A percentile compares a stretch with the other conserved stretches of the same genome.
These are phyloP conservation scores for Persicaria maculosa DNA, from an alignment of 148 eudicot genomes.

Conservation along the genomic window DNA sequence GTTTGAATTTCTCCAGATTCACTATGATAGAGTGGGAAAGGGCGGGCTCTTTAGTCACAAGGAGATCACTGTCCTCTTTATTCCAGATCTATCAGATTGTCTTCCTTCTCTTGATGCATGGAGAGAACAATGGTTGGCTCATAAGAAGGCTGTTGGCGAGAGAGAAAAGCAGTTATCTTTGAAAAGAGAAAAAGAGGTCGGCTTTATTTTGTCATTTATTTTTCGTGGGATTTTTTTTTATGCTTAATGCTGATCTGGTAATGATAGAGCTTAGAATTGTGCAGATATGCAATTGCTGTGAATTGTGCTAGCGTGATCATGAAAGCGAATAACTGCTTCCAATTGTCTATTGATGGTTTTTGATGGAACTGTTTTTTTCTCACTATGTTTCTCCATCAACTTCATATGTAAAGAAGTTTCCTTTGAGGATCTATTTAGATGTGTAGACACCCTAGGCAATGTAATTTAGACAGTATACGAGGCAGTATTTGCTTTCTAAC, in stretches of 20 bases:
- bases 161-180: slow-evolving; percentile 39
- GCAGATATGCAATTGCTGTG: neutral
- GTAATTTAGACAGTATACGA: neutral
- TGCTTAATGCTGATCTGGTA: neutral
- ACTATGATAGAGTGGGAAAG: slow-evolving; percentile 83
- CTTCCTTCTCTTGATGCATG: slow-evolving; percentile 78
- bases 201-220: neutral
- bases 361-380: no score
- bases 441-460: neutral
- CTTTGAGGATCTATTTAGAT: neutral
- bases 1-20: slow-evolving; percentile 47
- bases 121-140: slow-evolving; percentile 84
- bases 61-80: slow-evolving; percentile 78
- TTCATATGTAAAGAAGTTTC: slow-evolving; percentile 37
- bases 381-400: neutral
- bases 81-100: slow-evolving; percentile 86
- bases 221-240: neutral
- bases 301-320: neutral
- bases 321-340: neutral
- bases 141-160: slow-evolving; percentile 66
- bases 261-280: neutral
- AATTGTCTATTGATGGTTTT: neutral
- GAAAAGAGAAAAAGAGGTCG: slow-evolving; percentile 21
- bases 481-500: neutral
- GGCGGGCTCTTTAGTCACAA: slow-evolving; percentile 91